Evolutionary conservation across 2,329 filamentous ascomycete genomes (phyloP).

Genomic region (Penicillium olsonii): DNA sequence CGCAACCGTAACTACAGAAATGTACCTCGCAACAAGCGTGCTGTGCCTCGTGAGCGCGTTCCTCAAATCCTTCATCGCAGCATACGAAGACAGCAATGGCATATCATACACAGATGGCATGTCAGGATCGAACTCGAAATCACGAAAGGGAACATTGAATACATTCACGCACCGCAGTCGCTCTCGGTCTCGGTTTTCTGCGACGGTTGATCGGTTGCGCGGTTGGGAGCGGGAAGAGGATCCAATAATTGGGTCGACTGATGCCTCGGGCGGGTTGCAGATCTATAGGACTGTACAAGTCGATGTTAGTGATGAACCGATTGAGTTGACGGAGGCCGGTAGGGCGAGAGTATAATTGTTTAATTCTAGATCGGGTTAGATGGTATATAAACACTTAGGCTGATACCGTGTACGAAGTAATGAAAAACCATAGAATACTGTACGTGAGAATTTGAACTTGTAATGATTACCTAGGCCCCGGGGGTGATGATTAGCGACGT

Average conservation of each 20-base stretch:
- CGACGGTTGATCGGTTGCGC: neutral
- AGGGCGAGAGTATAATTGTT: neutral
- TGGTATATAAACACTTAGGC: neutral
- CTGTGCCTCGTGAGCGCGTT: constrained; percentile 15
- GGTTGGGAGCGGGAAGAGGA: constrained; percentile 15
- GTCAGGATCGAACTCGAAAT: constrained; percentile 5
- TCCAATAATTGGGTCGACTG: constrained; percentile 5
- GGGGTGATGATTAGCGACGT: neutral
- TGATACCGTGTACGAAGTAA: neutral
- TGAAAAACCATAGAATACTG: no score
- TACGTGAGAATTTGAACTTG: neutral
- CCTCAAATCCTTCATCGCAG: constrained; percentile 16
- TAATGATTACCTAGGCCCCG: neutral
- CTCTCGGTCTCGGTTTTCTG: neutral
- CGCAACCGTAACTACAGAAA: constrained; percentile 15
- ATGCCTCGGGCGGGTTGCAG: constrained; percentile 6
- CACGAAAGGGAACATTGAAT: neutral
- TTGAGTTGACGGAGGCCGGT: constrained; percentile 6
- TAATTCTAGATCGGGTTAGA: neutral
- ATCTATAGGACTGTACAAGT: constrained; percentile 14
- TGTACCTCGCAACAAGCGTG: constrained; percentile 16
- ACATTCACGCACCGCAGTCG: neutral
- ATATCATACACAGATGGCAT: constrained; percentile 13
- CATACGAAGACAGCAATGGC: constrained; percentile 5
- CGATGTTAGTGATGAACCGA: constrained; percentile 10